These are phyloP conservation scores for Ophiosphaerella korrae DNA, from an alignment of 2,329 filamentous ascomycete species.

Conservation along the genomic window DNA sequence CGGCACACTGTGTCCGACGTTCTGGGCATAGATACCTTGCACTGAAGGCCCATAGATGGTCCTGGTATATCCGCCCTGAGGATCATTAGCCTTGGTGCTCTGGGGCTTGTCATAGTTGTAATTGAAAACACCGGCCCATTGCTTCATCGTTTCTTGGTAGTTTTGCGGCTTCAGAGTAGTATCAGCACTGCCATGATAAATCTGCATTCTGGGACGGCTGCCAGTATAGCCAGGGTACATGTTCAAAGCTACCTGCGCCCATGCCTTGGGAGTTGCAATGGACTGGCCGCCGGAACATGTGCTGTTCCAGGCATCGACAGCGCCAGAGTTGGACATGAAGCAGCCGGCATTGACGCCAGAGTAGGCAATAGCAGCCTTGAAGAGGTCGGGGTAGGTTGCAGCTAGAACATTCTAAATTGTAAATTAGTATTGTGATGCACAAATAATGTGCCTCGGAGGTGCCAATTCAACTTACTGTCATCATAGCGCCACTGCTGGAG, in stretches of 20 bases:
- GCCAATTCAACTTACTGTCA: slow-evolving; percentile 49
- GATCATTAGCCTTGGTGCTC: slow-evolving; percentile 34
- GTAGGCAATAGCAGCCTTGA: slow-evolving; percentile 58
- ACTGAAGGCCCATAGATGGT: slow-evolving; percentile 37
- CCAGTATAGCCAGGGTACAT: slow-evolving; percentile 60
- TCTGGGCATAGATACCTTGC: slow-evolving; percentile 43
- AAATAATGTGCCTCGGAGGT: too few relatives aligned
- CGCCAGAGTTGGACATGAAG: slow-evolving; percentile 52
- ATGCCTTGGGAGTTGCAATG: slow-evolving; percentile 53
- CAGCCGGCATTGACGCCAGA: slow-evolving; percentile 62
- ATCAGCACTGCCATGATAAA: slow-evolving; percentile 63
- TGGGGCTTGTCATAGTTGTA: slow-evolving; percentile 41
- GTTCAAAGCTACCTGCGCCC: slow-evolving; percentile 54
- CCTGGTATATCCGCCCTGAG: slow-evolving; percentile 40
- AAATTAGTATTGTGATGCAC: too few relatives aligned
- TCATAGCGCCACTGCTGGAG: slow-evolving; percentile 60
- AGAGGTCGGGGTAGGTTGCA: slow-evolving; percentile 61
- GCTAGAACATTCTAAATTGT: slow-evolving; percentile 51
- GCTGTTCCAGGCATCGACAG: slow-evolving; percentile 57
- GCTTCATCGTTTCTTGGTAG: slow-evolving; percentile 59
- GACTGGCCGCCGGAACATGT: slow-evolving; percentile 58
- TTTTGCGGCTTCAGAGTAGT: slow-evolving; percentile 58
- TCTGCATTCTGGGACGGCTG: slow-evolving; percentile 59
- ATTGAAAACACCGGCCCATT: slow-evolving; percentile 41
- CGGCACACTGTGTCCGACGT: slow-evolving; percentile 43